Conservation (phyloP, 345 rosid species). For the Camelina sativa region DNA sequence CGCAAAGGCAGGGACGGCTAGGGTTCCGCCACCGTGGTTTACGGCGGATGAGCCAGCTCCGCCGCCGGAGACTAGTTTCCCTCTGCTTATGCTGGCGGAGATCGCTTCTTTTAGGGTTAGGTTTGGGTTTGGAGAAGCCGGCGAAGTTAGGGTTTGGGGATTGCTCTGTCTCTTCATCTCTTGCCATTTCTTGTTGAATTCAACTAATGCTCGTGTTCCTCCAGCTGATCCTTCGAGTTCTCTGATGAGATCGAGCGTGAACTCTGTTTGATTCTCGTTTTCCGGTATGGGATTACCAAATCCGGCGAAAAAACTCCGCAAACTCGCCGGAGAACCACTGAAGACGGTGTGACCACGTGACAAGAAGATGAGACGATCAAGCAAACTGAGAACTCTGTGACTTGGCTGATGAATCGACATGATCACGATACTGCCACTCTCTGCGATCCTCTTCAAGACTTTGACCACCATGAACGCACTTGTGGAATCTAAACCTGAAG, state of each 20-base stretch:
- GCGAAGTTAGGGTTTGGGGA: conserved; percentile 30
- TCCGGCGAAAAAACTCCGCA: conserved; percentile 62
- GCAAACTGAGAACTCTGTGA: conserved; percentile 63
- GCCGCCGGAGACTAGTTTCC: conserved; percentile 35
- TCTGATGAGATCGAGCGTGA: conserved; percentile 71
- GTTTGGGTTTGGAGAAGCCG: conserved; percentile 19
- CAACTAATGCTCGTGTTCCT: conserved; percentile 64
- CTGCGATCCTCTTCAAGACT: conserved; percentile 82
- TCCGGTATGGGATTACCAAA: conserved; percentile 79
- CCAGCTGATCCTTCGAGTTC: conserved; percentile 56
- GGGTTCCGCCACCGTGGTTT: conserved; percentile 24
- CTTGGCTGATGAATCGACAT: conserved; percentile 97
- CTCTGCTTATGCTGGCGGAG: conserved; percentile 40
- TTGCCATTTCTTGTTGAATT: conserved; percentile 74
- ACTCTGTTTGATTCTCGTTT: conserved; percentile 73
- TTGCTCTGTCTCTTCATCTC: conserved; percentile 39
- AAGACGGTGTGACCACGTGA: conserved; percentile 66
- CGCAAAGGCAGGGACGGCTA: conserved; percentile 32
- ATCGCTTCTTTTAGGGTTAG: conserved; percentile 40
- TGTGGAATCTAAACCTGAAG: conserved; percentile 94
- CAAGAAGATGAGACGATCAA: conserved; percentile 59
- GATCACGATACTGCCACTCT: conserved; percentile 84
- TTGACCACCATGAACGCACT: conserved; percentile 96
- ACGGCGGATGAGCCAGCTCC: conserved; percentile 29
- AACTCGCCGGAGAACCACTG: conserved; percentile 58